A percentile compares a stretch with the other conserved stretches of the same genome.
These are phyloP conservation scores for Boletus sensibilis DNA, from an alignment of 768 basidiomycete species.

Conservation along the genomic window DNA sequence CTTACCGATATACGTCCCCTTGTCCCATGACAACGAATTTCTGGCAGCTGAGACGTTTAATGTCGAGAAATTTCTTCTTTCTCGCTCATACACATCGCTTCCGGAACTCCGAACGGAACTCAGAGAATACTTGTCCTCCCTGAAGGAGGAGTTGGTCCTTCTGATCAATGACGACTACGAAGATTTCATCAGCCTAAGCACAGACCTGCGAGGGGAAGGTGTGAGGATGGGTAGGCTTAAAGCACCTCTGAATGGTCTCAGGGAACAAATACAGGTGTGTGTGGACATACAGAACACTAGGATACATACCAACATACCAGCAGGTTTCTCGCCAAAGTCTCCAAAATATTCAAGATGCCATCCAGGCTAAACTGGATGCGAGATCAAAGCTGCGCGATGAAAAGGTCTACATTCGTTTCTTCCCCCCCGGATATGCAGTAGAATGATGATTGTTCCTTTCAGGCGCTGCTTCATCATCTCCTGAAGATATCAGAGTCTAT, in stretches of 20 bases:
- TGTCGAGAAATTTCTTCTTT: slow-evolving; percentile 85
- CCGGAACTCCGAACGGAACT: slow-evolving; percentile 87
- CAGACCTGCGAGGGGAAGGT: slow-evolving; percentile 86
- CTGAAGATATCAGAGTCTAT: slow-evolving; percentile 93
- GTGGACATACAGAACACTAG: background rate
- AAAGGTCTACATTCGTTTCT: slow-evolving; percentile 47
- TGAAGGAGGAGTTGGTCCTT: slow-evolving; percentile 93
- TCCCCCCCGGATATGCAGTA: background rate
- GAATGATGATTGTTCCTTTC: slow-evolving; percentile 8
- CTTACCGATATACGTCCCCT: slow-evolving; percentile 64
- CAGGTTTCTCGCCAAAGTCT: slow-evolving; percentile 63
- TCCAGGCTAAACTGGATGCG: slow-evolving; percentile 75
- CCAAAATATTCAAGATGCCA: slow-evolving; percentile 63
- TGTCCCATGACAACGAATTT: slow-evolving; percentile 78
- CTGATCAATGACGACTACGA: slow-evolving; percentile 98
- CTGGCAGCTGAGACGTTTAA: slow-evolving; percentile 69
- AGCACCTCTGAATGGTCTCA: slow-evolving; percentile 62
- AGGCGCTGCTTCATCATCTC: slow-evolving; percentile 84
- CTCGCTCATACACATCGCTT: slow-evolving; percentile 79
- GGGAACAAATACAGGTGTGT: slow-evolving; percentile 65
- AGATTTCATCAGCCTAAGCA: slow-evolving; percentile 94
- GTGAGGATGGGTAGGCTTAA: slow-evolving; percentile 65
- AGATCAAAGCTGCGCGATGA: slow-evolving; percentile 80
- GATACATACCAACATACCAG: background rate
- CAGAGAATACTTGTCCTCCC: slow-evolving; percentile 72